Percentiles rank a stretch among this genome's conserved stretches.
Conservation (phyloP, 805 yeast genomes). For the Starmera caribaea region DNA sequence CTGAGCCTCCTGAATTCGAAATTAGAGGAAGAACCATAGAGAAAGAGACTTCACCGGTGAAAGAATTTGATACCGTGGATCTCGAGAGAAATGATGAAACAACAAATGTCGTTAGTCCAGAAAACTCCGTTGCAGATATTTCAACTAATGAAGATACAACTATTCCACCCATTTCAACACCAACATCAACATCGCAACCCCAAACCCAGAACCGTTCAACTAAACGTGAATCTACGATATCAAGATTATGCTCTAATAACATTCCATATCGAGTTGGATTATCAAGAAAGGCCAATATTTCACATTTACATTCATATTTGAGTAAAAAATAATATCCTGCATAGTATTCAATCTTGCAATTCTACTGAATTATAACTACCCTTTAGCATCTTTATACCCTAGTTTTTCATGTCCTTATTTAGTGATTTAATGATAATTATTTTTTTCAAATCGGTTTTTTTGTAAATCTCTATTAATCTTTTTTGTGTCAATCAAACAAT, state of each 20-base stretch:
- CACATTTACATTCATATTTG: slow-evolving; percentile 12
- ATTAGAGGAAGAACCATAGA: neutral
- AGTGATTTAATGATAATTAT: no score
- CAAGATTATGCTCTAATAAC: slow-evolving; percentile 7
- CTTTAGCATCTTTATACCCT: no score
- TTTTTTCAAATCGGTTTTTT: no score
- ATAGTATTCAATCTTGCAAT: no score
- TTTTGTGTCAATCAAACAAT: no score
- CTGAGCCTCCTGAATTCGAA: no score
- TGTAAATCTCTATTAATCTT: no score
- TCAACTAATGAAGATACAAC: neutral
- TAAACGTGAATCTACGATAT: slow-evolving; percentile 8
- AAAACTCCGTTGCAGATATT: neutral
- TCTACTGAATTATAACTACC: no score
- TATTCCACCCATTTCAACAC: neutral
- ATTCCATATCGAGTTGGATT: slow-evolving; percentile 16
- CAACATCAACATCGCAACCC: neutral
- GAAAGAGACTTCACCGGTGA: neutral
- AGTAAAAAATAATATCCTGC: slow-evolving; percentile 3
- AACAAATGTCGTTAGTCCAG: neutral
- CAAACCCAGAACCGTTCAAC: neutral
- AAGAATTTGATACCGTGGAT: neutral
- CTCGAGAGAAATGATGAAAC: neutral
- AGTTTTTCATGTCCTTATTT: no score
- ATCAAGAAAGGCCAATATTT: slow-evolving; percentile 14